Conservation (phyloP, 108 stramenopile species). For the Chaetoceros tenuissimus region DNA sequence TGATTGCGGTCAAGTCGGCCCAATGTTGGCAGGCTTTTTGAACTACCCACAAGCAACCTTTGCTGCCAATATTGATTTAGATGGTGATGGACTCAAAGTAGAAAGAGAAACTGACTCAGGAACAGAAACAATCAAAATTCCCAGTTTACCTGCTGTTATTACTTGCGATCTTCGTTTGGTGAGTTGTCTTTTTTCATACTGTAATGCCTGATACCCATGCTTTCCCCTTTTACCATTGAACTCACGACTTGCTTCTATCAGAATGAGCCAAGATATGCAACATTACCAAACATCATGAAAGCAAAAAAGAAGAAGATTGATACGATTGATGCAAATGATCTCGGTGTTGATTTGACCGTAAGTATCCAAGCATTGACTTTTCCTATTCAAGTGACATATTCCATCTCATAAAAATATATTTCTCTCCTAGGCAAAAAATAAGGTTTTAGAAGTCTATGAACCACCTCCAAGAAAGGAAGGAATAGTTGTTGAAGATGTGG, state of each 20-base stretch:
- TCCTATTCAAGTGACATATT: too few relatives aligned
- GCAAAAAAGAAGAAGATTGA: constrained; percentile 99
- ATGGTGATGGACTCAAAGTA: constrained; percentile 67
- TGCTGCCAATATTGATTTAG: constrained; percentile 79
- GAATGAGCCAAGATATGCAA: constrained; percentile 98
- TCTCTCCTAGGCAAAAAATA: constrained; percentile 52
- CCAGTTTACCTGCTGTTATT: constrained; percentile 84
- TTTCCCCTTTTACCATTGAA: too few relatives aligned
- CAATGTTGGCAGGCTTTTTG: constrained; percentile 92
- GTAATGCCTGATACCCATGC: too few relatives aligned
- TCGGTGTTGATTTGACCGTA: constrained; percentile 88
- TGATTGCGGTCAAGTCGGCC: constrained; percentile 83
- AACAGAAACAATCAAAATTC: constrained; percentile 68
- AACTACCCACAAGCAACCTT: constrained; percentile 96
- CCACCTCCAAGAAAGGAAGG: constrained; percentile 93
- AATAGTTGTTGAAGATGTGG: constrained; percentile 86
- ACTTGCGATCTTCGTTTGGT: constrained; percentile 97
- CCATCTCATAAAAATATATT: too few relatives aligned
- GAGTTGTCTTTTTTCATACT: too few relatives aligned
- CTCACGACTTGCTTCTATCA: too few relatives aligned
- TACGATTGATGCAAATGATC: constrained; percentile 60
- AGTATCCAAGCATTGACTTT: too few relatives aligned
- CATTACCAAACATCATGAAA: constrained; percentile 99
- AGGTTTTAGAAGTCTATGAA: constrained; percentile 86
- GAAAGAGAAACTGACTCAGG: constrained; percentile 97